These are phyloP conservation scores for Suhomyces chickasaworum DNA, from an alignment of 1,139 yeast species.

Conservation along the genomic window DNA sequence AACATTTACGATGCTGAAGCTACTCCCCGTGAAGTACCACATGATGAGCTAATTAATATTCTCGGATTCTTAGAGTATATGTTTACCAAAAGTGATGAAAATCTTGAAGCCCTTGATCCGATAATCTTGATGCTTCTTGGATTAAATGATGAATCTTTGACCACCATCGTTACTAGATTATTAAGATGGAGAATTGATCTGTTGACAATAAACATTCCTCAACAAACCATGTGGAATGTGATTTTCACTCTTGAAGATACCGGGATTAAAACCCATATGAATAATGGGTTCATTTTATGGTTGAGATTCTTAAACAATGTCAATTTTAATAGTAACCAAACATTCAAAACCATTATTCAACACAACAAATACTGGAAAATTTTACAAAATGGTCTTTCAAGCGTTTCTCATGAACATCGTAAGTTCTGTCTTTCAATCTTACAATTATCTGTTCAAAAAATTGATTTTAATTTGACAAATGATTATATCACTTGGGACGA, in stretches of 20 bases:
- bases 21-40: slow-evolving; percentile 7
- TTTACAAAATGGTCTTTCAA: slow-evolving; percentile 59
- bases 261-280: slow-evolving; percentile 31
- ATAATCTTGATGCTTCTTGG: slow-evolving; percentile 35
- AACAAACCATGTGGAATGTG: slow-evolving; percentile 45
- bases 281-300: slow-evolving; percentile 57
- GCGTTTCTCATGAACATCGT: slow-evolving; percentile 65
- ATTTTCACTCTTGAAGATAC: slow-evolving; percentile 40
- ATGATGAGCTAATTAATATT: slow-evolving; percentile 12
- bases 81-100: slow-evolving; percentile 14
- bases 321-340: slow-evolving; percentile 20
- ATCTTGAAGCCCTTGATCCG: slow-evolving; percentile 22
- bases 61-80: slow-evolving; percentile 23
- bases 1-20: background rate
- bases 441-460: slow-evolving; percentile 57
- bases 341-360: slow-evolving; percentile 38
- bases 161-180: slow-evolving; percentile 37
- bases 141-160: slow-evolving; percentile 33
- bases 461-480: slow-evolving; percentile 42
- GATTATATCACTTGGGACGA: slow-evolving; percentile 52
- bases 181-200: slow-evolving; percentile 52
- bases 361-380: slow-evolving; percentile 55
- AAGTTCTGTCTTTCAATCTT: slow-evolving; percentile 72
- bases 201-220: slow-evolving; percentile 25
- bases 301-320: slow-evolving; percentile 46